Evolutionary conservation across 2,329 filamentous ascomycete species (phyloP), one percentile per base, ranked within the genome.

Genomic region (Colletotrichum endophyticum): DNA sequence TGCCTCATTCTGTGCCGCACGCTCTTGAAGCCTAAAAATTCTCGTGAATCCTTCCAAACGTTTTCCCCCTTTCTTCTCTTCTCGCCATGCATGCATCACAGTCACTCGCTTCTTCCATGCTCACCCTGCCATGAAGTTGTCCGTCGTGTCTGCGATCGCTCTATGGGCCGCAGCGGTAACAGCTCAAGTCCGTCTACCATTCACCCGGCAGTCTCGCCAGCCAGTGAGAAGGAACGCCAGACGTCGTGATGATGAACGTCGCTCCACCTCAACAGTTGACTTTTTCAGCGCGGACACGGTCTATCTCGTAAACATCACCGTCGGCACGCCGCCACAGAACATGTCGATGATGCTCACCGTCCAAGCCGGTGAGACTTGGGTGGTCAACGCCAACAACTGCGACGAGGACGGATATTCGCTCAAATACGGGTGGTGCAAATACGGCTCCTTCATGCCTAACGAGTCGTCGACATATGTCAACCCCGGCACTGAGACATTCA

Each of bases 401-500:
- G 4, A 32, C 13, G 25, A 22, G 5, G 1, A 53, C 7, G 9
- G 16, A 12, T 19, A 19, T 3, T 53, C 68, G 2, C 6, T 32
- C 27, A 30, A 28, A 3, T 49, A 71, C 22, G 39, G n/a, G 8
- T 32, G 27, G 34, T 72, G 72, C 68, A 59, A 22, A 11, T 61
- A 72, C 34, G 63, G 72, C 12, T 66, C 63, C 5, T 70, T 86
- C 81, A 81, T 91, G 77, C 82, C 86, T 11, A 78, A 79, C 15
- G 79, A 84, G 7, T 92, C 91, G 78, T 86, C 84, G 1, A 89
- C 89, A 4, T 92, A 86, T 80, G 78, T 86, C 19, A 70, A 86
- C 6, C 83, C 91, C 30, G 83, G 84, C 19, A 66, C 76, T 13
- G 80, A 82, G 69, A 85, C 83, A 16, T 92, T 93, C 79, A 83